A percentile compares a stretch with the other conserved stretches of the same genome.
phyloP scores from a whole-genome alignment of 2,329 filamentous ascomycete genomes.

The Penicillium sp. region DNA sequence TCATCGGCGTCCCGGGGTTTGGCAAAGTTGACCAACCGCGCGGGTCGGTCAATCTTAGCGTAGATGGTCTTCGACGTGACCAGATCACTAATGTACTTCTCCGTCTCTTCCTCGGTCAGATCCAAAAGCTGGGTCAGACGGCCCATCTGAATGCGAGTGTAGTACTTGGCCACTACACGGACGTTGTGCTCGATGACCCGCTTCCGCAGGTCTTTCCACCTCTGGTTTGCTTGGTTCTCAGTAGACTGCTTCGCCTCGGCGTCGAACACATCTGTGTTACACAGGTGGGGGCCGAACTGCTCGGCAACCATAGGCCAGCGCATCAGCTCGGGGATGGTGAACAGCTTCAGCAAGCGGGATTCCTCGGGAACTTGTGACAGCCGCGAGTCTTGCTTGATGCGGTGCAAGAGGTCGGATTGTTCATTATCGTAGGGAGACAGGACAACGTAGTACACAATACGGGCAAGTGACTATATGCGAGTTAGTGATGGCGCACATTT shows the following conservation, averaged over 20 bases:
- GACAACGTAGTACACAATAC: slow-evolving; percentile 96
- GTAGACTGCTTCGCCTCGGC: slow-evolving; percentile 59
- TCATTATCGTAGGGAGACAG: slow-evolving; percentile 97
- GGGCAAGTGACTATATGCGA: slow-evolving; percentile 70
- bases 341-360: slow-evolving; percentile 84
- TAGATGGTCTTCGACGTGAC: slow-evolving; percentile 98
- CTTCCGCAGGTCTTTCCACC: slow-evolving; percentile 95
- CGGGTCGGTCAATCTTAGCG: slow-evolving; percentile 93
- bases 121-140: slow-evolving; percentile 89
- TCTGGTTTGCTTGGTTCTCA: slow-evolving; percentile 77
- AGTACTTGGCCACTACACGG: slow-evolving; percentile 96
- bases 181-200: slow-evolving; percentile 99
- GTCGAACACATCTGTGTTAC: slow-evolving; percentile 86
- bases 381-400: slow-evolving; percentile 81
- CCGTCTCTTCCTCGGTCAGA: slow-evolving; percentile 89
- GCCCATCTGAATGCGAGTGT: slow-evolving; percentile 92
- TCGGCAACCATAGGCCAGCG: slow-evolving; percentile 93
- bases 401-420: slow-evolving; percentile 93
- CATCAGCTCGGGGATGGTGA: slow-evolving; percentile 96
- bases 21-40: slow-evolving; percentile 87
- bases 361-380: slow-evolving; percentile 76
- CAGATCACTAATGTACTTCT: slow-evolving; percentile 97
- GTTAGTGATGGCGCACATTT: slow-evolving; percentile 4
- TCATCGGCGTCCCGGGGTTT: slow-evolving; percentile 95
- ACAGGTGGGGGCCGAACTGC: slow-evolving; percentile 84